Evolutionary conservation across 225 moss, liverwort and hornwort genomes (phyloP).

Genomic region (Pleurozium schreberi): DNA sequence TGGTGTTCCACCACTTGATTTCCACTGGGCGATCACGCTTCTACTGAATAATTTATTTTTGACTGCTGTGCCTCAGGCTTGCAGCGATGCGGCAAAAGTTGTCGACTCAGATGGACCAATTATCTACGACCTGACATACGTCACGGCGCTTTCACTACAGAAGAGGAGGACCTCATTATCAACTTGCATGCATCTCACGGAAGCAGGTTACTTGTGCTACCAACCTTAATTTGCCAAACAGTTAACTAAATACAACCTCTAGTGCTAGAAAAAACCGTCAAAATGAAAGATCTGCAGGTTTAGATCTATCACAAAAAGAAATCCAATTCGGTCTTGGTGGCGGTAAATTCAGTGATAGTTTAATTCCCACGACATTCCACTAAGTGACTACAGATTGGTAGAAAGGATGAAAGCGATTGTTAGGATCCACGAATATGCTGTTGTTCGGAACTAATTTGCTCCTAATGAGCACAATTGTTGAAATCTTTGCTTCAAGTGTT

Average conservation of each 20-base stretch:
- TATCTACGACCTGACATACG: slow-evolving; percentile 22
- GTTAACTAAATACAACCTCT: neutral
- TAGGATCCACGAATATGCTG: no score
- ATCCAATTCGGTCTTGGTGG: neutral
- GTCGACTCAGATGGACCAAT: slow-evolving; percentile 28
- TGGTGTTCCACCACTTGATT: neutral
- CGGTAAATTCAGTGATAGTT: neutral
- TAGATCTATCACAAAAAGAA: no score
- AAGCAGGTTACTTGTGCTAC: slow-evolving; percentile 2
- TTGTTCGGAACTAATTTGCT: neutral
- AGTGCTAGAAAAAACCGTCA: no score
- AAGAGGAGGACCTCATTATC: slow-evolving; percentile 23
- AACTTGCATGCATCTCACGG: slow-evolving; percentile 16
- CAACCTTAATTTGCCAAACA: neutral
- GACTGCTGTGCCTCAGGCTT: neutral
- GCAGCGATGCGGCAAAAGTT: slow-evolving; percentile 32
- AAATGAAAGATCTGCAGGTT: neutral
- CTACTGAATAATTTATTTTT: neutral
- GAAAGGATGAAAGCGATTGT: neutral
- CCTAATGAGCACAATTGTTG: neutral
- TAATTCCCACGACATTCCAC: neutral
- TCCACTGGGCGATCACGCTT: neutral
- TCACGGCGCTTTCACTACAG: slow-evolving; percentile 1
- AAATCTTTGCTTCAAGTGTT: neutral
- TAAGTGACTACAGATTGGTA: no score